Base-by-base conservation (phyloP, 2,329 filamentous ascomycete species). In the Aspergillus sp. region DNA sequence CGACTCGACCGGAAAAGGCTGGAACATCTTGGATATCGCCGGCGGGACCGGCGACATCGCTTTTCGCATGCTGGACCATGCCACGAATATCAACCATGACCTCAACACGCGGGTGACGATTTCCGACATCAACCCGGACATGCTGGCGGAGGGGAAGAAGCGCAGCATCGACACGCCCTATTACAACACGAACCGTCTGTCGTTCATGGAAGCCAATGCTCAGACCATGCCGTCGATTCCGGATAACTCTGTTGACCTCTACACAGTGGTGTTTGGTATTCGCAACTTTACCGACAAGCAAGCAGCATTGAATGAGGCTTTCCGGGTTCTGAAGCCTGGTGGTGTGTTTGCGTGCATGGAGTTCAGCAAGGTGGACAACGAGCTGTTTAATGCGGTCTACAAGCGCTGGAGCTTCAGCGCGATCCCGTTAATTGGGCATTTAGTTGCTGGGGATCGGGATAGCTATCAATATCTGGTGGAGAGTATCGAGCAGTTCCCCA, bases 401-500 rank as follows among this genome's bases (percentile, higher is more conserved):
- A 95, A 95, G 77, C 80, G 86, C 50, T 98, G 94, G 90, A 95
- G 88, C 52, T 98, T 98, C 68, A 80, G 83, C 50, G 90, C 89
- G 10, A 98, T 98, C 55, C 93, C 93, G 0, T 69, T 98, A 57
- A 96, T 98, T 62, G 94, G 93, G 2, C 91, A 98, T 72, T 65
- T 98, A 51, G 90, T 98, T 13, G 91, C 93, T 1, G 89, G 88
- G 5, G 94, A 98, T 66, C 78, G 91, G 48, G 91, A 94, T 63
- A 95, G 89, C 66, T 98, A 98, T 70, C 93, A 98, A 76, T 98
- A 98, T 71, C 77, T 98, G 7, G 93, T 98, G 7, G 93, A 98
- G 77, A 96, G 90, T 69, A 98, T 98, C 68, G 90, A 96, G 71
- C 77, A 81, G 43, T 97, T 97, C 66, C 94, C 93, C 0, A 85